Base-by-base conservation (phyloP, 441 rosid species). In the Gossypium gossypioides region DNA sequence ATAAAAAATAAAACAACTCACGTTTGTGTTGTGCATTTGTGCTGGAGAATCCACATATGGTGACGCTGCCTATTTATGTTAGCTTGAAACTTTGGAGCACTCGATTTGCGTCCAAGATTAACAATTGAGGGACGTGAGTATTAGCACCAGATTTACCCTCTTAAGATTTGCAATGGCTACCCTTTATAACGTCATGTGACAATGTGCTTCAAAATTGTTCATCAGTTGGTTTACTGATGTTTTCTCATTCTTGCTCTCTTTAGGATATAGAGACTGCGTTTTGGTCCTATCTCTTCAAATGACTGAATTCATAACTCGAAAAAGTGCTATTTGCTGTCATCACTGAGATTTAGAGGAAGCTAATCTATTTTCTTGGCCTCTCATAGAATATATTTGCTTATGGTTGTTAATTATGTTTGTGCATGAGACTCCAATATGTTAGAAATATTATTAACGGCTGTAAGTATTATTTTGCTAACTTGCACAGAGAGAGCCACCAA, bases 401-500 rank as follows among this genome's bases (percentile, higher is more conserved):
- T 9, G 50, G 68, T 37, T 62, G 48, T 62, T 18, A 18, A n/a
- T 37, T 62, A 18, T 62, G 12, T 46, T 66, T 46, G 70, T 22
- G 70, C 22, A 3, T 15, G 22, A 24, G 48, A 66, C 19, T 24
- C 37, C 34, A 21, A 19, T 64, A 62, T 8, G 1, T 42, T 64
- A 21, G 12, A 4, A 21, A 5, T 44, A 13, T 65, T 44, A 65
- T 3, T 3, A 25, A 59, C 64, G 6, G 37, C 19, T 13, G 6
- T 58, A 27, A 12, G 18, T 58, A 12, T 25, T 56, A 21, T 56
- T 32, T 37, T 54, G 13, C 22, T 65, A 21, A 44, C 55, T 65
- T 21, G 55, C 64, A 83, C 87, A 68, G 4, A 78, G 85, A 79
- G 91, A 85, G 74, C 79, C 87, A 29, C 4, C 29, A 25, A 81